Base-by-base conservation (phyloP, 768 basidiomycete species). In the Imleria badia region DNA sequence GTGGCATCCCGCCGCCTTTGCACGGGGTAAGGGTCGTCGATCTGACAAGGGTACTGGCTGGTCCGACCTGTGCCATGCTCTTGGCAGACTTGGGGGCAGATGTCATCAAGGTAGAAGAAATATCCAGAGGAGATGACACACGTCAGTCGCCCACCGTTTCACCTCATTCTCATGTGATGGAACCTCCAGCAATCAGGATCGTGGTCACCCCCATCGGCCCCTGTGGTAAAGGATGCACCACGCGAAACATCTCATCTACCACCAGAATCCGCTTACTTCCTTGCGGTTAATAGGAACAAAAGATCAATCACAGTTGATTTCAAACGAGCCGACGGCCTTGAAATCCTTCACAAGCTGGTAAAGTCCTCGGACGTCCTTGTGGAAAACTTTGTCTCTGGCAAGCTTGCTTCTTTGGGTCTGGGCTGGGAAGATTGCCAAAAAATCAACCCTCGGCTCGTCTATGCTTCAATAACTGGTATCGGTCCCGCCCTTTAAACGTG, bases 31-130 rank as follows among this genome's bases (percentile, higher is more conserved):
- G 80, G 63, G 81, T 97, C n/a, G 76, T 98, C 22, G 95, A 98
- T 71, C 73, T 97, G 51, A 93, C 94, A 14, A 81, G 95, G 29
- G 89, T 97, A 1, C 75, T 98, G 45, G 94, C 94, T n/a, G 94
- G 92, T 0, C 94, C 94, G 31, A 88, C 87, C 2, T 84, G 88
- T n/a, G 91, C 93, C 2, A 91, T 95, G 94, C 79, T 96, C 56
- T 78, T 97, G n/a, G 94, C 87, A 8, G 93, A 95, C 73, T 74
- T 95, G 34, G 88, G 92, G 2, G 95, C 95, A 44, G 93, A 98
- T 66, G 93, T 98, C 29, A 82, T 97, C 69, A 98, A 97, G 69
- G 83, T 97, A 6, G 93, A 95, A 67, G 89, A 92, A 66, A 76
- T 82, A 48, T 76, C 78, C 41, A 80, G 78, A 54, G 95, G 95